phyloP scores from a whole-genome alignment of 2,329 filamentous ascomycete species.

The Pestalotiopsis sp. region DNA sequence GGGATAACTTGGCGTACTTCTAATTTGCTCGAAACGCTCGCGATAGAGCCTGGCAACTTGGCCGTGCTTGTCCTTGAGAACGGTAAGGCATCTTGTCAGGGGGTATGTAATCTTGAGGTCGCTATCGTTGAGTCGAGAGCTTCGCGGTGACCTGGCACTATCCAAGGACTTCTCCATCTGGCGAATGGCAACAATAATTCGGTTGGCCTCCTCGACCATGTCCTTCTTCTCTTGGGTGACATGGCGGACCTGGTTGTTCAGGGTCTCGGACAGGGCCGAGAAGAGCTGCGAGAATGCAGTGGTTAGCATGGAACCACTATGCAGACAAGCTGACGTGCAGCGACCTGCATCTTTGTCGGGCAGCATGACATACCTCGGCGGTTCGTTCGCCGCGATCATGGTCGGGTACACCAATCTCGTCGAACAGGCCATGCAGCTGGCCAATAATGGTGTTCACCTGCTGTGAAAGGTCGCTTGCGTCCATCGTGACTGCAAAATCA shows the following conservation, averaged over 20 bases:
- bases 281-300: conserved; percentile 67
- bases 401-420: conserved; percentile 93
- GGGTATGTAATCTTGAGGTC: conserved; percentile 81
- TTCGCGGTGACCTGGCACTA: conserved; percentile 67
- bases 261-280: conserved; percentile 83
- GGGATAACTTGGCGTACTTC: conserved; percentile 62
- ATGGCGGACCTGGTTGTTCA: conserved; percentile 85
- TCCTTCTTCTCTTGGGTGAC: conserved; percentile 89
- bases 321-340: conserved; percentile 17
- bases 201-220: conserved; percentile 86
- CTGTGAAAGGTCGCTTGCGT: conserved; percentile 89
- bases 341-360: neutral
- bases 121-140: conserved; percentile 62
- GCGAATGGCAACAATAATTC: conserved; percentile 80
- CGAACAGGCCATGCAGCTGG: conserved; percentile 92
- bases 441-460: conserved; percentile 94
- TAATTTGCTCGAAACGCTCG: conserved; percentile 93
- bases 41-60: conserved; percentile 81
- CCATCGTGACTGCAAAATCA: conserved; percentile 57
- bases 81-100: conserved; percentile 76
- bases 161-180: conserved; percentile 94
- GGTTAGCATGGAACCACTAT: conserved; percentile 10
- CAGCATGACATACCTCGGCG: conserved; percentile 68
- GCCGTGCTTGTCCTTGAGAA: conserved; percentile 82
- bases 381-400: conserved; percentile 92